Conservation (phyloP, 192 early-diverging fungal species). For the Funneliformis mosseae region DNA sequence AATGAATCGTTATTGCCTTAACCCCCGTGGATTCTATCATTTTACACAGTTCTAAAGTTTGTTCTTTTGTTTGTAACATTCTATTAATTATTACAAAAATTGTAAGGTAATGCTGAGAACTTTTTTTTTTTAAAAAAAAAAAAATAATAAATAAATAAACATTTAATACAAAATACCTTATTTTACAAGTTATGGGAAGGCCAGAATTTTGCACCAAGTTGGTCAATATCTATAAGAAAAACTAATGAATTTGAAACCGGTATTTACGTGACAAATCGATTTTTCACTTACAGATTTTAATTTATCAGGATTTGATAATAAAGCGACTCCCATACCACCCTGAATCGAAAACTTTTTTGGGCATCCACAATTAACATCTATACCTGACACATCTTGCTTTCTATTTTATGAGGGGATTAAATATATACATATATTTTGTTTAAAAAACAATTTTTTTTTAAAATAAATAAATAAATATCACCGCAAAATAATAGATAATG, state of each 20-base stretch:
- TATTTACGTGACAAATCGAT: background rate
- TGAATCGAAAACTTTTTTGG: slow-evolving; percentile 94
- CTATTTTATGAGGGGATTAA: slow-evolving; percentile 41
- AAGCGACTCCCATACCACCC: slow-evolving; percentile 92
- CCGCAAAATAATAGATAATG: no score
- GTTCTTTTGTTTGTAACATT: slow-evolving; percentile 70
- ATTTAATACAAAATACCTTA: slow-evolving; percentile 50
- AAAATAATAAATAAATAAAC: background rate
- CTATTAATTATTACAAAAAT: slow-evolving; percentile 41
- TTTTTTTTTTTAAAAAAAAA: background rate
- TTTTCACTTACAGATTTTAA: slow-evolving; percentile 60
- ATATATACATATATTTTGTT: background rate
- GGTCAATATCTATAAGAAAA: slow-evolving; percentile 58
- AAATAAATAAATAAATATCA: no score
- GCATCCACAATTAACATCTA: slow-evolving; percentile 98
- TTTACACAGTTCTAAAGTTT: slow-evolving; percentile 80
- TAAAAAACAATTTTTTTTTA: no score
- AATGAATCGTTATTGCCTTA: slow-evolving; percentile 87
- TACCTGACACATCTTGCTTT: slow-evolving; percentile 79
- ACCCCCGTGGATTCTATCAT: slow-evolving; percentile 87
- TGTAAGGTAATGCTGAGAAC: background rate
- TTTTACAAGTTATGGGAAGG: slow-evolving; percentile 89
- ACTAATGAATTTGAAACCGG: slow-evolving; percentile 10
- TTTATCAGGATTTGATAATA: slow-evolving; percentile 82
- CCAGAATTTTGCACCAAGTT: slow-evolving; percentile 72